Percentiles rank a stretch among this genome's conserved stretches.
phyloP scores from a whole-genome alignment of 805 yeast genomes.

The Schizosaccharomyces cryophilus region DNA sequence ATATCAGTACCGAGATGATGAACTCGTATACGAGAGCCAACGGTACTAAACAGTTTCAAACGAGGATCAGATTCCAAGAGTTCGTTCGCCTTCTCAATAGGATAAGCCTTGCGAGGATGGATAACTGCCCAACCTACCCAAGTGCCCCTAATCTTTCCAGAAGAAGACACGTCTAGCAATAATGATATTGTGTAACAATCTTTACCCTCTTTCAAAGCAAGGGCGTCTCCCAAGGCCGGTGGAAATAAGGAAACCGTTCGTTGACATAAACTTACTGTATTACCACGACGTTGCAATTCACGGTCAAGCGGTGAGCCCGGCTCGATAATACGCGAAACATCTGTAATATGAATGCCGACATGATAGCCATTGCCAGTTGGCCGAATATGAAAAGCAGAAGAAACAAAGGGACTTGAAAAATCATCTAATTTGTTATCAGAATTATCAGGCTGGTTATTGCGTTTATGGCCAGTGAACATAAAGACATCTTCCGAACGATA shows the following conservation, averaged over 20 bases:
- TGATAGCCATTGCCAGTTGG: constrained; percentile 19
- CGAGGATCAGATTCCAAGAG: constrained; percentile 1
- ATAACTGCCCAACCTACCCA: not conserved
- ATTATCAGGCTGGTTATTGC: constrained; percentile 3
- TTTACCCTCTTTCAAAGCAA: constrained; percentile 16
- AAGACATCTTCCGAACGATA: constrained; percentile 2
- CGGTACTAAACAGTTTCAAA: constrained; percentile 8
- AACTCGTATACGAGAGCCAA: constrained; percentile 44
- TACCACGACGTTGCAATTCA: constrained; percentile 72
- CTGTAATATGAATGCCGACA: constrained; percentile 68
- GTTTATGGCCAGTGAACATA: constrained; percentile 4
- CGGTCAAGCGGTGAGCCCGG: constrained; percentile 62
- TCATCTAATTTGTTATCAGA: not conserved
- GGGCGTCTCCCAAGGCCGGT: constrained; percentile 29
- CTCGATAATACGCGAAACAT: constrained; percentile 45
- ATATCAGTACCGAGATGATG: constrained; percentile 32
- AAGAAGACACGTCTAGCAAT: not conserved
- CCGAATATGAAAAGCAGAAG: not conserved
- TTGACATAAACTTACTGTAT: constrained; percentile 72
- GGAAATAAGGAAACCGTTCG: constrained; percentile 46
- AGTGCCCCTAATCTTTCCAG: not conserved
- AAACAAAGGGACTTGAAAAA: not conserved
- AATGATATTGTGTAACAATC: not conserved
- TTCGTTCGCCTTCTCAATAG: not conserved
- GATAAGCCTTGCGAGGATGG: not conserved